Percentiles rank a stretch among this genome's conserved stretches.
Evolutionary conservation across 2,329 filamentous ascomycete genomes (phyloP).

Genomic region (Drechslerella dactyloides): DNA sequence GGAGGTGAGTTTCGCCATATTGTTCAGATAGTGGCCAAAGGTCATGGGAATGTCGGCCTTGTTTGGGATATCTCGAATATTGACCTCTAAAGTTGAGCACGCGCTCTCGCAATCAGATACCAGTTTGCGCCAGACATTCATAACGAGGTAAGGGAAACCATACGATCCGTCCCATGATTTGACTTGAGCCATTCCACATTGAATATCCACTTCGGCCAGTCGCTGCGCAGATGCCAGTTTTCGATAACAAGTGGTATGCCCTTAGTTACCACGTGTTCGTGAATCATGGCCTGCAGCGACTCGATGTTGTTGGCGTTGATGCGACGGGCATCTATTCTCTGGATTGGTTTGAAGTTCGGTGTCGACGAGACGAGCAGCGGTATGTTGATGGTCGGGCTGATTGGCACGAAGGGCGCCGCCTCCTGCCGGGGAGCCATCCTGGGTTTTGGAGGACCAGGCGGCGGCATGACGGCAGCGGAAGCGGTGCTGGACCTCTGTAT

Average conservation of each 20-base stretch:
- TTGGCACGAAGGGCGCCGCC: slow-evolving; percentile 73
- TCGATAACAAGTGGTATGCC: slow-evolving; percentile 91
- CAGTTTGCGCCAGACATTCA: slow-evolving; percentile 52
- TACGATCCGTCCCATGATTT: slow-evolving; percentile 79
- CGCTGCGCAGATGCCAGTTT: slow-evolving; percentile 76
- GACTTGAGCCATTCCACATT: slow-evolving; percentile 78
- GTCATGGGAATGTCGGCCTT: slow-evolving; percentile 81
- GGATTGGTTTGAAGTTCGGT: slow-evolving; percentile 84
- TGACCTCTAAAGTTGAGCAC: slow-evolving; percentile 69
- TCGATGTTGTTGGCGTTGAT: slow-evolving; percentile 77
- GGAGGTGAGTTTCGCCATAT: slow-evolving; percentile 81
- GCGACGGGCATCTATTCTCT: slow-evolving; percentile 77
- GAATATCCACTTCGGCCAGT: slow-evolving; percentile 74
- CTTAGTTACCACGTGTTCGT: slow-evolving; percentile 79
- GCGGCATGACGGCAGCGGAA: slow-evolving; percentile 1
- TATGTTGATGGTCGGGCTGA: slow-evolving; percentile 83
- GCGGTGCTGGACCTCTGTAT: slow-evolving; percentile 9
- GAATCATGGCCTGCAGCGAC: slow-evolving; percentile 83
- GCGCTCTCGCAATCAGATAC: slow-evolving; percentile 30
- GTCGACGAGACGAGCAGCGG: slow-evolving; percentile 75
- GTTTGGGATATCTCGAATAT: slow-evolving; percentile 77
- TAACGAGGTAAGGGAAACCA: slow-evolving; percentile 54
- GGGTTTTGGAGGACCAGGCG: slow-evolving; percentile 11
- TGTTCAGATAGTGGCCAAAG: slow-evolving; percentile 86
- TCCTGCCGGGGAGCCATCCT: slow-evolving; percentile 46